These are phyloP conservation scores for Aspergillus hiratsukae DNA, from an alignment of 2,329 filamentous ascomycete genomes.

Conservation along the genomic window DNA sequence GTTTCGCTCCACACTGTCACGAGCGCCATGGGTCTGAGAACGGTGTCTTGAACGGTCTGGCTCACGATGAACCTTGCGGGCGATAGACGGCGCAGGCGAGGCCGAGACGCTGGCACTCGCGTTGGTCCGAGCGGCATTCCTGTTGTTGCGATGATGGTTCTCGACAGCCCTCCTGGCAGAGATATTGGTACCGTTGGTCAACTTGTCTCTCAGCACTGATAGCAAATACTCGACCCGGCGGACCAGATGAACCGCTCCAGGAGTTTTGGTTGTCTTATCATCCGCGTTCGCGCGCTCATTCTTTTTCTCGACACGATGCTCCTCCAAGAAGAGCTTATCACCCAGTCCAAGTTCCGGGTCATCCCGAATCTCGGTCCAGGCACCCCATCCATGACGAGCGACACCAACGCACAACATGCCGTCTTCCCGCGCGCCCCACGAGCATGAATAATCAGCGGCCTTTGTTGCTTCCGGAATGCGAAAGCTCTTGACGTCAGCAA, in stretches of 20 bases:
- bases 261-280: constrained; percentile 63
- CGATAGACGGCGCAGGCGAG: constrained; percentile 41
- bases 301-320: constrained; percentile 97
- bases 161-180: constrained; percentile 76
- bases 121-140: constrained; percentile 53
- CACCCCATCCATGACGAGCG: constrained; percentile 87
- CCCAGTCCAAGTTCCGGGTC: constrained; percentile 78
- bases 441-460: constrained; percentile 81
- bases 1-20: constrained; percentile 41
- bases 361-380: constrained; percentile 91
- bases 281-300: constrained; percentile 72
- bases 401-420: constrained; percentile 97
- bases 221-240: constrained; percentile 91
- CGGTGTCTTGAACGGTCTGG: constrained; percentile 39
- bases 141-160: constrained; percentile 93
- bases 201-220: constrained; percentile 88
- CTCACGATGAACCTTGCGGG: constrained; percentile 41
- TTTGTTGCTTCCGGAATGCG: constrained; percentile 89
- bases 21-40: constrained; percentile 36
- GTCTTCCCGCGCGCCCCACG: constrained; percentile 90
- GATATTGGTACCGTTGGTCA: constrained; percentile 57
- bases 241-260: constrained; percentile 94
- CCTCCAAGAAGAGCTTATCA: constrained; percentile 94
- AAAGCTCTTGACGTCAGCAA: constrained; percentile 70
- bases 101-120: constrained; percentile 40